Evolutionary conservation across 495 filamentous ascomycete genomes (phyloP).

Genomic region (Hyaloscypha bicolor): DNA sequence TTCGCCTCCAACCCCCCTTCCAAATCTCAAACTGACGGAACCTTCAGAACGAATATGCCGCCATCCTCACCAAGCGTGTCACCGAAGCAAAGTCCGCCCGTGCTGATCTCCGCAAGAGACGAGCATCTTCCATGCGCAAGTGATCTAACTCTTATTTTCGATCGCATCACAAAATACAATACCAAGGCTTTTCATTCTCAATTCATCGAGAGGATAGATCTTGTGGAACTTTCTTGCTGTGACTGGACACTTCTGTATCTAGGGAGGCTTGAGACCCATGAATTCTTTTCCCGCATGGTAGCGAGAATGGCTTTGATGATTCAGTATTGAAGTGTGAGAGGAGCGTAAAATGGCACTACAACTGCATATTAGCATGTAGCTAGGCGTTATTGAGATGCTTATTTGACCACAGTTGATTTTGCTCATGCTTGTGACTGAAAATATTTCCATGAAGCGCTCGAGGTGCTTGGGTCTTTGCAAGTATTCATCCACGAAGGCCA

Average conservation of each 20-base stretch:
- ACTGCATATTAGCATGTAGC: slow-evolving; percentile 25
- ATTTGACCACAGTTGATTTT: not conserved
- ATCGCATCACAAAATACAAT: not conserved
- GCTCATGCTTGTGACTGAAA: not conserved
- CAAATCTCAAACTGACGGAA: slow-evolving; percentile 40
- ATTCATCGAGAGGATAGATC: not conserved
- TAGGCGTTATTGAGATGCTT: slow-evolving; percentile 28
- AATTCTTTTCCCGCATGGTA: not conserved
- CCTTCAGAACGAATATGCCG: slow-evolving; percentile 82
- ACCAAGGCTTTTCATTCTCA: not conserved
- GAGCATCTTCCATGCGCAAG: slow-evolving; percentile 83
- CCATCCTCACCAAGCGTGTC: slow-evolving; percentile 92
- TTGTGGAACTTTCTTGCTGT: not conserved
- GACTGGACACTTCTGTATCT: not conserved
- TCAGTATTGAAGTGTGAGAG: not conserved
- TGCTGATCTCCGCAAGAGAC: slow-evolving; percentile 89
- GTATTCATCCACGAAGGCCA: too few species aligned
- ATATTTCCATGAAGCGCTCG: not conserved
- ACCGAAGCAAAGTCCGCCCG: slow-evolving; percentile 89
- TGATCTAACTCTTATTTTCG: slow-evolving; percentile 19
- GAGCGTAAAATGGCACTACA: slow-evolving; percentile 15
- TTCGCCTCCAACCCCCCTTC: not conserved
- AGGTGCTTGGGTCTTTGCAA: too few species aligned
- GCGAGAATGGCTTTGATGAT: not conserved
- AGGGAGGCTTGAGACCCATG: not conserved